phyloP scores from a whole-genome alignment of 2,329 filamentous ascomycete species.

The Fusarium drepaniforme region DNA sequence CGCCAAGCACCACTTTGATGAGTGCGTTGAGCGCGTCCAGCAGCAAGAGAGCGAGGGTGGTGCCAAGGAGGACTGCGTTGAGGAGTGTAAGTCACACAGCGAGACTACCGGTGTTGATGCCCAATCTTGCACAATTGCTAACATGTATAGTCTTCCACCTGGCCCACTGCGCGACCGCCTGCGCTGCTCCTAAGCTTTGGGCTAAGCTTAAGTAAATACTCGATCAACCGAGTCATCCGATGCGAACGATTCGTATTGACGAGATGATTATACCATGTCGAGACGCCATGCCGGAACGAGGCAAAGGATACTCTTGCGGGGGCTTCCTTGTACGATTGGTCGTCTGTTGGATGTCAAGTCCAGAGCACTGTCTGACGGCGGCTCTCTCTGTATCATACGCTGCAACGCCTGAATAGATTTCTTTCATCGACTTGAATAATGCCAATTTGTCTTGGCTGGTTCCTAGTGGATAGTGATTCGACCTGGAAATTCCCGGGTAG shows the following conservation, averaged over 20 bases:
- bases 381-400: constrained; percentile 48
- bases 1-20: constrained; percentile 97
- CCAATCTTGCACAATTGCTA: constrained; percentile 21
- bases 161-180: constrained; percentile 91
- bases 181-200: constrained; percentile 97
- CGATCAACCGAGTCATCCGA: constrained; percentile 27
- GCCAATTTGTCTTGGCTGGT: background rate
- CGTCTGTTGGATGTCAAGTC: constrained; percentile 36
- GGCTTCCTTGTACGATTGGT: constrained; percentile 42
- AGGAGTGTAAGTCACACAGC: constrained; percentile 82
- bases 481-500: background rate
- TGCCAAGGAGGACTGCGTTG: constrained; percentile 93
- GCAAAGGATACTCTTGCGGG: constrained; percentile 32
- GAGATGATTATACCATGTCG: constrained; percentile 40
- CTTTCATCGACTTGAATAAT: constrained; percentile 30
- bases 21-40: constrained; percentile 93
- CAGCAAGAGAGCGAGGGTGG: constrained; percentile 72
- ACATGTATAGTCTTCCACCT: constrained; percentile 89
- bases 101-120: background rate
- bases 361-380: constrained; percentile 33
- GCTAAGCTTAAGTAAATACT: constrained; percentile 84
- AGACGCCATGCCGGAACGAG: constrained; percentile 42
- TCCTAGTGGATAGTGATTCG: background rate
- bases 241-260: constrained; percentile 36
- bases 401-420: constrained; percentile 49